These are phyloP conservation scores for Didymella glomerata DNA, from an alignment of 2,329 filamentous ascomycete genomes.

Conservation along the genomic window DNA sequence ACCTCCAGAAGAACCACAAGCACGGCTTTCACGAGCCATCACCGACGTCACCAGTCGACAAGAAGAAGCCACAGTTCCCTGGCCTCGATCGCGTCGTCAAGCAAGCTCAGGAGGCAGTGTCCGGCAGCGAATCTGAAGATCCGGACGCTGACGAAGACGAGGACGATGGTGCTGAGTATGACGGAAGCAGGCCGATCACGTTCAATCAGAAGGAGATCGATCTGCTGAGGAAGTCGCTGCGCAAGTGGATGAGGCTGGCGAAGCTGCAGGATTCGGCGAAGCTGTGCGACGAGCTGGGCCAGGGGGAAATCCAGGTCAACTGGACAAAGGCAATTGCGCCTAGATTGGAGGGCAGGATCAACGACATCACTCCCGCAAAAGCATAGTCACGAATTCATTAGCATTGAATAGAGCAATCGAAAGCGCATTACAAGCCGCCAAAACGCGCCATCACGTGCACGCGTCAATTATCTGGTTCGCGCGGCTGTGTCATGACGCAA, in stretches of 20 bases:
- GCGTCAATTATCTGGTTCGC: background rate
- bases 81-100: conserved; percentile 25
- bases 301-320: conserved; percentile 67
- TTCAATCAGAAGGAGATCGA: conserved; percentile 57
- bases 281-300: conserved; percentile 64
- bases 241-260: conserved; percentile 76
- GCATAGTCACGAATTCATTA: background rate
- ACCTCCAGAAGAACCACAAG: conserved; percentile 63
- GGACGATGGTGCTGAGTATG: conserved; percentile 50
- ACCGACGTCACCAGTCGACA: conserved; percentile 35
- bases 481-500: conserved; percentile 13
- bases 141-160: conserved; percentile 52
- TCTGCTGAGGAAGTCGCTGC: conserved; percentile 73
- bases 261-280: conserved; percentile 63
- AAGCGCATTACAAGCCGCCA: background rate
- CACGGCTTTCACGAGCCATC: conserved; percentile 58
- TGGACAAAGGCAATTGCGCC: conserved; percentile 87
- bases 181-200: conserved; percentile 56
- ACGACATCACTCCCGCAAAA: conserved; percentile 24
- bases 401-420: background rate
- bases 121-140: conserved; percentile 39
- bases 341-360: conserved; percentile 78
- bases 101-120: conserved; percentile 20
- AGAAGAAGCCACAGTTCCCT: conserved; percentile 25
- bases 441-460: conserved; percentile 18